Conservation (phyloP, 2,329 filamentous ascomycete species). For the Pseudopithomyces maydicus region DNA sequence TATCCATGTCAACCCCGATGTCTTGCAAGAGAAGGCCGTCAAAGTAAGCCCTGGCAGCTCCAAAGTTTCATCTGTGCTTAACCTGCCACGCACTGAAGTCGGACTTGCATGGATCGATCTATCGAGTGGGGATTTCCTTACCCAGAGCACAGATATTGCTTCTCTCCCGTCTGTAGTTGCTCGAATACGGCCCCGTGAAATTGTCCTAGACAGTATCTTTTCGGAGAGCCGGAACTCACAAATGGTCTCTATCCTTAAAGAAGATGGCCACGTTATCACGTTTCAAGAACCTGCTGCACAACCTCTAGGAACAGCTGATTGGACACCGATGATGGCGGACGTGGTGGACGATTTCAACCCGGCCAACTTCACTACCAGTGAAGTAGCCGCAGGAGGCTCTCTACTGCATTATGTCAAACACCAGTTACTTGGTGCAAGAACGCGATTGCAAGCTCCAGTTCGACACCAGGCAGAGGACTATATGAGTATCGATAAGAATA, state of each 20-base stretch:
- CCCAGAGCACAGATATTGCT: slow-evolving; percentile 72
- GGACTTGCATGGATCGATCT: slow-evolving; percentile 94
- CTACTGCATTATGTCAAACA: slow-evolving; percentile 85
- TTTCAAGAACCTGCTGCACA: slow-evolving; percentile 62
- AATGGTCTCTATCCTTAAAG: slow-evolving; percentile 70
- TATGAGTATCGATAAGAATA: slow-evolving; percentile 93
- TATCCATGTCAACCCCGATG: slow-evolving; percentile 64
- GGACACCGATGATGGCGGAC: slow-evolving; percentile 78
- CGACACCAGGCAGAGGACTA: slow-evolving; percentile 75
- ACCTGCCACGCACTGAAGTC: slow-evolving; percentile 54
- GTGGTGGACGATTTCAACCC: slow-evolving; percentile 62
- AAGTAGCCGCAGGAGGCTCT: slow-evolving; percentile 77
- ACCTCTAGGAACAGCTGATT: slow-evolving; percentile 62
- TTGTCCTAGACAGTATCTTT: slow-evolving; percentile 69
- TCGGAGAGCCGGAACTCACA: slow-evolving; percentile 63
- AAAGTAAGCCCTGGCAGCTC: slow-evolving; percentile 34
- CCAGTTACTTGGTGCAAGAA: slow-evolving; percentile 74
- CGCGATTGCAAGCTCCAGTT: slow-evolving; percentile 83
- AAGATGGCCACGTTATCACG: slow-evolving; percentile 77
- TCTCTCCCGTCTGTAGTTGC: slow-evolving; percentile 81
- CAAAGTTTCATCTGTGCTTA: slow-evolving; percentile 38
- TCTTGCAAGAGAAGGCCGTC: slow-evolving; percentile 26
- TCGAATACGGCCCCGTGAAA: slow-evolving; percentile 81
- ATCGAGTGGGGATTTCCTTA: slow-evolving; percentile 93
- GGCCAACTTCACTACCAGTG: slow-evolving; percentile 66